Conservation (phyloP, 495 filamentous ascomycete genomes). For the Aspergillus cavernicola region DNA sequence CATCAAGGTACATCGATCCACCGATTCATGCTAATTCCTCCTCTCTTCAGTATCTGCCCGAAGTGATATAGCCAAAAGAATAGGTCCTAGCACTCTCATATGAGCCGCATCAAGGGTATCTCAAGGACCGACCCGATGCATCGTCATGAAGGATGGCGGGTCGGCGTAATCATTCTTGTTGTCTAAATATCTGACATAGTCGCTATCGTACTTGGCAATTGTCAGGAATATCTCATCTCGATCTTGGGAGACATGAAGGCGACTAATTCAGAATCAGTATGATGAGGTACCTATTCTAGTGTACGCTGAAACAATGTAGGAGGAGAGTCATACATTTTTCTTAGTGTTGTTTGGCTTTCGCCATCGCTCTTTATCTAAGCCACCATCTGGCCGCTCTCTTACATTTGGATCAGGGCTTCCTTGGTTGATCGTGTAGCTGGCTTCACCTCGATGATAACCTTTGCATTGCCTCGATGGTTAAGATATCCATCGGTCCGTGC, state of each 20-base stretch:
- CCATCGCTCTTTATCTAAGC: conserved; percentile 10
- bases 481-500: conserved; percentile 15
- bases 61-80: neutral
- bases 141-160: neutral
- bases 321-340: no score
- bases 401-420: neutral
- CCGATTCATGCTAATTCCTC: no score
- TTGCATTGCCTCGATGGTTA: neutral
- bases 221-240: conserved; percentile 14
- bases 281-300: neutral
- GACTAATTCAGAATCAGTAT: neutral
- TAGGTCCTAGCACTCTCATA: neutral
- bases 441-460: conserved; percentile 11
- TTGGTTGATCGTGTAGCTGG: neutral
- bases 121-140: neutral
- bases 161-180: neutral
- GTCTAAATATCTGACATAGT: conserved; percentile 13
- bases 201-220: conserved; percentile 11
- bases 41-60: neutral
- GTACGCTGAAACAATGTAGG: no score
- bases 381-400: conserved; percentile 16
- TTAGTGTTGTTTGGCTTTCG: no score
- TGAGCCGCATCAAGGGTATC: neutral
- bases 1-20: no score
- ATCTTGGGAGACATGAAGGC: conserved; percentile 16